Conservation (phyloP, 2,329 filamentous ascomycete genomes). For the Verticillium dahliae region DNA sequence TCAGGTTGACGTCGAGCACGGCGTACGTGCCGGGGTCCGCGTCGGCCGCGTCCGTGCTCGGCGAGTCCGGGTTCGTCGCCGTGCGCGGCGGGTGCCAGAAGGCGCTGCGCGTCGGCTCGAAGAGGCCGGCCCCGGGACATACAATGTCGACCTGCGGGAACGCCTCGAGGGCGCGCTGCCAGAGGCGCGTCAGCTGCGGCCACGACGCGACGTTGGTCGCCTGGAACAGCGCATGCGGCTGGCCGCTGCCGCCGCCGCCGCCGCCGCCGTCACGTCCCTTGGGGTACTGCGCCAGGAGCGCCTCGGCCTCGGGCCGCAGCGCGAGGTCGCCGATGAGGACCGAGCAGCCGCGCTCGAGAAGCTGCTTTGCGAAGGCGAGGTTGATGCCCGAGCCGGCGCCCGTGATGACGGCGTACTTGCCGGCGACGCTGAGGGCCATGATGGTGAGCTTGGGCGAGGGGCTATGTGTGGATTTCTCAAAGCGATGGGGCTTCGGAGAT, state of each 20-base stretch:
- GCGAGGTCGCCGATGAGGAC: constrained; percentile 29
- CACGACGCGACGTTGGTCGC: constrained; percentile 28
- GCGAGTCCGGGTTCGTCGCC: constrained; percentile 18
- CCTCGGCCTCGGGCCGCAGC: constrained; percentile 25
- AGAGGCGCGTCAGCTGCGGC: constrained; percentile 24
- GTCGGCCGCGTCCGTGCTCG: constrained; percentile 18
- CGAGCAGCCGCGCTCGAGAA: constrained; percentile 27
- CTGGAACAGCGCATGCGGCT: constrained; percentile 24
- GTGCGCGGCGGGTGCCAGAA: constrained; percentile 29
- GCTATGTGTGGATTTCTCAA: not conserved
- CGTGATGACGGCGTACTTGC: constrained; percentile 16
- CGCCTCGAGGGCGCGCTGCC: constrained; percentile 16
- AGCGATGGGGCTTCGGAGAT: too few relatives aligned
- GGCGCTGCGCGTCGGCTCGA: constrained; percentile 26
- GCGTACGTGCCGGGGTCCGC: constrained; percentile 24
- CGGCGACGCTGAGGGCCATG: constrained; percentile 16
- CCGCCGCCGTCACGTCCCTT: not conserved
- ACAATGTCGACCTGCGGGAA: constrained; percentile 27
- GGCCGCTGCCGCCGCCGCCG: constrained; percentile 3
- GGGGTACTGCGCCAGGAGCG: constrained; percentile 22
- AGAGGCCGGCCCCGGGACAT: constrained; percentile 28
- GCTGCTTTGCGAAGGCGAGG: constrained; percentile 24
- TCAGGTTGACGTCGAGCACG: constrained; percentile 28
- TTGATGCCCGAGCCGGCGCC: constrained; percentile 24
- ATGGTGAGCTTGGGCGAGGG: not conserved